phyloP scores from a whole-genome alignment of 1,284 basidiomycete species.

The Rhodotorula mucilaginosa region DNA sequence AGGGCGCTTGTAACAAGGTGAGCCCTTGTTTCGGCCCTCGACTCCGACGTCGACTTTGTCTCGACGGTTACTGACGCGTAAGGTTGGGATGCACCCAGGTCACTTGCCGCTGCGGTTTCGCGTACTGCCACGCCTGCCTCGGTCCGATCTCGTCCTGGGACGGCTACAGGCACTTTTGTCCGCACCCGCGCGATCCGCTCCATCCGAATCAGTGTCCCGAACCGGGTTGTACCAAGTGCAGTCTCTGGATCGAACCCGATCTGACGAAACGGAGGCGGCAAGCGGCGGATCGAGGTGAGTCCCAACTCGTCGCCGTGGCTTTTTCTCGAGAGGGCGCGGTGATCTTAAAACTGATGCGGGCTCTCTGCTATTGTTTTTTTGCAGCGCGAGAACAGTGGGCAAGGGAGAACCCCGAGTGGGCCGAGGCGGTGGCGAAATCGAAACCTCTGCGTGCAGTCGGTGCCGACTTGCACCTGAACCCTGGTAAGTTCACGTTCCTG shows the following conservation, averaged over 20 bases:
- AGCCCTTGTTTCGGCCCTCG: too few relatives aligned
- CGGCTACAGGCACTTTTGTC: constrained; percentile 35
- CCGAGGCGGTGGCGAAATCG: constrained; percentile 9
- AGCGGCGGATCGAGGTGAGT: constrained; percentile 9
- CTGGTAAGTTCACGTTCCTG: background rate
- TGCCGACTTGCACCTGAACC: background rate
- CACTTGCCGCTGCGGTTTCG: constrained; percentile 27
- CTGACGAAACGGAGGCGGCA: background rate
- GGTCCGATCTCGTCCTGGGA: constrained; percentile 3
- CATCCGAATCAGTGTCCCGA: constrained; percentile 3
- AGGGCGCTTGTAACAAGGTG: constrained; percentile 35
- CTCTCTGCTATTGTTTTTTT: too few relatives aligned
- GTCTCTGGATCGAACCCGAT: constrained; percentile 15
- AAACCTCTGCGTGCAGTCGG: background rate
- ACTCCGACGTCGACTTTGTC: too few relatives aligned
- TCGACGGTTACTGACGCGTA: too few relatives aligned
- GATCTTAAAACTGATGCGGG: too few relatives aligned
- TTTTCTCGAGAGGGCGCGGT: too few relatives aligned
- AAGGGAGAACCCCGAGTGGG: constrained; percentile 4
- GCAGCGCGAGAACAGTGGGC: constrained; percentile 7
- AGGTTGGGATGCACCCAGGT: constrained; percentile 10
- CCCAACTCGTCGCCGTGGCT: background rate
- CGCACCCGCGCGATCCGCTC: constrained; percentile 18
- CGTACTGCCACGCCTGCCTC: constrained; percentile 27
- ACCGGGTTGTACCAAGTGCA: constrained; percentile 11